Percentiles rank a stretch among this genome's conserved stretches.
phyloP scores from a whole-genome alignment of 192 early-diverging fungal species.

The Podila horticola region DNA sequence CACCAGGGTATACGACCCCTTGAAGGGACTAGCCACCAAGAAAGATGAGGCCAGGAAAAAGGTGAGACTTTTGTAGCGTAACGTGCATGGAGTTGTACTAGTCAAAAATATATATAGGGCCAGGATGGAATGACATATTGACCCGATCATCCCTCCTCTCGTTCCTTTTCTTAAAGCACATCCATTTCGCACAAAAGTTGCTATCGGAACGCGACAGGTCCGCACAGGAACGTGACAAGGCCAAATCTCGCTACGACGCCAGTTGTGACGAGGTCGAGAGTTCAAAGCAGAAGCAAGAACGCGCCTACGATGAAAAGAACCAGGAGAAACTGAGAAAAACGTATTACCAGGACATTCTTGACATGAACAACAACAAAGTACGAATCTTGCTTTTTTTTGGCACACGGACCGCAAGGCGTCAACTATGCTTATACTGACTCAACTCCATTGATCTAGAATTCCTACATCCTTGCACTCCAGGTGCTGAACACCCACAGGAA shows the following conservation, averaged over 20 bases:
- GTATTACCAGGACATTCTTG: constrained; percentile 67
- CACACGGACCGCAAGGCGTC: neutral
- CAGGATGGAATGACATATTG: neutral
- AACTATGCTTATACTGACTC: neutral
- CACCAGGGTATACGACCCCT: constrained; percentile 58
- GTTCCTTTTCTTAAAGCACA: constrained; percentile 57
- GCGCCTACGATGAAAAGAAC: constrained; percentile 68
- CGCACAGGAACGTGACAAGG: constrained; percentile 60
- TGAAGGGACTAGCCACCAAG: constrained; percentile 63
- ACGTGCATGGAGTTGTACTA: neutral
- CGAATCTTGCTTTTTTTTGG: neutral
- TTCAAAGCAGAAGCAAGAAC: constrained; percentile 64
- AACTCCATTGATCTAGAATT: constrained; percentile 59
- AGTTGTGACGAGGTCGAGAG: constrained; percentile 71
- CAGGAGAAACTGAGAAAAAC: constrained; percentile 62
- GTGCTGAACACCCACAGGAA: constrained; percentile 71
- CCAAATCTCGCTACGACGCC: constrained; percentile 64
- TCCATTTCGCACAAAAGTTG: constrained; percentile 70
- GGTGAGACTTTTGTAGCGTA: constrained; percentile 42
- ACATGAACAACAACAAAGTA: constrained; percentile 76
- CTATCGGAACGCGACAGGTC: constrained; percentile 67
- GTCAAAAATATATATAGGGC: neutral
- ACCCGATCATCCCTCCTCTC: neutral
- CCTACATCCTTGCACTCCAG: constrained; percentile 71
- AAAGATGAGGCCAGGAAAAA: constrained; percentile 80